Conservation (phyloP, 805 yeast genomes). For the Teunomyces pallodes region DNA sequence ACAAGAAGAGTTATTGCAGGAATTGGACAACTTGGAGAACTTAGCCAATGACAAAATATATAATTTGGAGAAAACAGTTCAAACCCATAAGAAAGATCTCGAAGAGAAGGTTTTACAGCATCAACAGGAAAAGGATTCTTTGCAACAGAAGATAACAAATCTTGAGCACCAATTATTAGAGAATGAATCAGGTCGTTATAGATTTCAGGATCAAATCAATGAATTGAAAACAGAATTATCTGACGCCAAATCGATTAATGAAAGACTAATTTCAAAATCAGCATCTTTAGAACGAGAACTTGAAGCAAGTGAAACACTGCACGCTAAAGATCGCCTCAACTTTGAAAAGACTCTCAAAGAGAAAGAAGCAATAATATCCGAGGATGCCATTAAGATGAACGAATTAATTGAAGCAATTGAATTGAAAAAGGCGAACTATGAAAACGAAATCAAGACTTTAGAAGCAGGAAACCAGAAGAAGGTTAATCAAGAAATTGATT, state of each 20-base stretch:
- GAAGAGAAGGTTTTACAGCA: conserved; percentile 11
- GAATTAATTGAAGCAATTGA: conserved; percentile 25
- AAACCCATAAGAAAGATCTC: conserved; percentile 7
- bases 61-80: conserved; percentile 14
- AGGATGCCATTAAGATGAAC: conserved; percentile 28
- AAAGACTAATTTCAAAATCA: conserved; percentile 11
- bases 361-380: conserved; percentile 30
- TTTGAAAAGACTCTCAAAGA: conserved; percentile 12
- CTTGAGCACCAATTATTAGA: conserved; percentile 11
- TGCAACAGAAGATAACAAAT: conserved; percentile 15
- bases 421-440: conserved; percentile 10
- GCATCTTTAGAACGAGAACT: conserved; percentile 29
- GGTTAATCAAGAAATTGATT: conserved; percentile 12
- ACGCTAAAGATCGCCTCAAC: not conserved
- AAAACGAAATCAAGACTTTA: conserved; percentile 11
- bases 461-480: conserved; percentile 7
- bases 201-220: conserved; percentile 4
- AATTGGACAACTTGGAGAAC: conserved; percentile 21
- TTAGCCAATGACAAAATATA: conserved; percentile 21
- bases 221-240: conserved; percentile 6
- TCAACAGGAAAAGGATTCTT: conserved; percentile 13
- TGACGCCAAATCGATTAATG: conserved; percentile 7
- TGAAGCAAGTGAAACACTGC: conserved; percentile 6
- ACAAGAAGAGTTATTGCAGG: conserved; percentile 21
- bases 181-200: conserved; percentile 11